phyloP scores from a whole-genome alignment of 768 basidiomycete genomes.

The Collybiopsis confluens region DNA sequence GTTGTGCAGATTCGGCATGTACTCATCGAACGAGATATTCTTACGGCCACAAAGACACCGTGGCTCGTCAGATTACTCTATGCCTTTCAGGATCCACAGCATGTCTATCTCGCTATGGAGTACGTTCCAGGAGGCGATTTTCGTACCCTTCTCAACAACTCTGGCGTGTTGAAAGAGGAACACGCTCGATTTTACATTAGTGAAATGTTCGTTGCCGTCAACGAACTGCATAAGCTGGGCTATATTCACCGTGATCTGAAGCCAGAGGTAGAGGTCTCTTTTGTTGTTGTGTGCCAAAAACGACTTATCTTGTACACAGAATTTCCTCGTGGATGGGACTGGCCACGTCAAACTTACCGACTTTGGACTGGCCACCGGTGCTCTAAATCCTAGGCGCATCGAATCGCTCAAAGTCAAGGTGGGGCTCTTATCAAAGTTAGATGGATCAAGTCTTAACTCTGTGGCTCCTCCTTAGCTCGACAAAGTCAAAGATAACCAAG shows the following conservation, averaged over 20 bases:
- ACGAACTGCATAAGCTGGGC: slow-evolving; percentile 92
- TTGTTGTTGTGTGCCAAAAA: not conserved
- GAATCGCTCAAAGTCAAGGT: slow-evolving; percentile 94
- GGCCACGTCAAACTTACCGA: slow-evolving; percentile 98
- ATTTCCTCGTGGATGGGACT: slow-evolving; percentile 92
- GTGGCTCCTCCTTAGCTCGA: slow-evolving; percentile 59
- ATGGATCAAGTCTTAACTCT: slow-evolving; percentile 6
- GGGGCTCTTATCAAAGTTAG: not conserved
- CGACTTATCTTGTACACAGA: slow-evolving; percentile 42
- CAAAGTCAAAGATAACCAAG: slow-evolving; percentile 90
- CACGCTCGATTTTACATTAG: slow-evolving; percentile 96
- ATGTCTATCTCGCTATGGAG: slow-evolving; percentile 98
- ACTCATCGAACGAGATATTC: slow-evolving; percentile 93
- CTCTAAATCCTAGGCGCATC: slow-evolving; percentile 89
- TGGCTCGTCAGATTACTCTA: slow-evolving; percentile 95
- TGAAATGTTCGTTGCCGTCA: slow-evolving; percentile 96
- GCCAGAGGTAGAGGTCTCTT: slow-evolving; percentile 69
- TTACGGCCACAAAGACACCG: slow-evolving; percentile 95
- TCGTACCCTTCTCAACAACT: slow-evolving; percentile 94
- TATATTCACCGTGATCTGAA: slow-evolving; percentile 99
- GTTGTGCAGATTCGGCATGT: slow-evolving; percentile 83
- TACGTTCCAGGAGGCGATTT: slow-evolving; percentile 99
- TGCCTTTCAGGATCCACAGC: slow-evolving; percentile 89
- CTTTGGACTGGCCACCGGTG: slow-evolving; percentile 96
- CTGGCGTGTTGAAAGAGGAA: slow-evolving; percentile 95